phyloP scores from a whole-genome alignment of 768 basidiomycete species.

The Lenzites betulinus region DNA sequence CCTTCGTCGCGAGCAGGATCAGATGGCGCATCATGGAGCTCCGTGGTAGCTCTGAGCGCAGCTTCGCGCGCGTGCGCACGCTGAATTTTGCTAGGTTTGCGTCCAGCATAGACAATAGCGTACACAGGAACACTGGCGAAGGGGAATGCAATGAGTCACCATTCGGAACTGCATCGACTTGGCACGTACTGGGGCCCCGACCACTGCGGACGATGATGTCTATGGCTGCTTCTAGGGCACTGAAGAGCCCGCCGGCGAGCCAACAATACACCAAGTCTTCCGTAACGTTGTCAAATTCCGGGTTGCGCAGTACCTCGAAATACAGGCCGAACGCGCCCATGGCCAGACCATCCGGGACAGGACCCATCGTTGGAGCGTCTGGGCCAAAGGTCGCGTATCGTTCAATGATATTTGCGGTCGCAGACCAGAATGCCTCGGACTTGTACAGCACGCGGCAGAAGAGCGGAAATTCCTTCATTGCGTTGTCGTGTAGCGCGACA shows the following conservation, averaged over 20 bases:
- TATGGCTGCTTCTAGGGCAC: not conserved
- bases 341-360: not conserved
- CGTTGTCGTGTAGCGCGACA: not conserved
- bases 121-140: not conserved
- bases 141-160: too few species aligned
- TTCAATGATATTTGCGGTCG: not conserved
- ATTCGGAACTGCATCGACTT: not conserved
- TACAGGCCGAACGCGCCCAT: not conserved
- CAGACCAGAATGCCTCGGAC: slow-evolving; percentile 1
- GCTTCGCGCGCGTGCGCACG: slow-evolving; percentile 1
- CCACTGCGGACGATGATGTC: not conserved
- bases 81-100: not conserved
- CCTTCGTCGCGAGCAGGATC: not conserved
- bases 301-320: not conserved
- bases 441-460: slow-evolving; percentile 1
- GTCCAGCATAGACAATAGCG: not conserved
- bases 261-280: not conserved
- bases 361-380: not conserved
- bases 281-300: not conserved
- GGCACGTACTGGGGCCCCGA: not conserved
- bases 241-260: not conserved
- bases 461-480: not conserved
- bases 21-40: not conserved
- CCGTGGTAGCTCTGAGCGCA: not conserved
- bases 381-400: not conserved